Evolutionary conservation across 2,329 filamentous ascomycete species (phyloP).

Genomic region (Aschersonia sp.): DNA sequence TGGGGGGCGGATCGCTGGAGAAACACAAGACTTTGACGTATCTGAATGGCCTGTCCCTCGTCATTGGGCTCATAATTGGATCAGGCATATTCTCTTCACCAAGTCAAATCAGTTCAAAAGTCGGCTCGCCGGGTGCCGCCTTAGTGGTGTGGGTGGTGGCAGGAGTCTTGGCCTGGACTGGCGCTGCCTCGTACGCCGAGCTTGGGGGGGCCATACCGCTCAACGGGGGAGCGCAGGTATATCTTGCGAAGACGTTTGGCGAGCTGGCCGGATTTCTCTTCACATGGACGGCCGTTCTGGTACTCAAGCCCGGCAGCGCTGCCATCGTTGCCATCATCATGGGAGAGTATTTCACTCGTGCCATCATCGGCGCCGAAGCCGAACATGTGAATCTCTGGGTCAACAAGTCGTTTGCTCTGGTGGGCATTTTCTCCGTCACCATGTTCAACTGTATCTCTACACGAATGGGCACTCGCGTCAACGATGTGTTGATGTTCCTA

Average conservation of each 20-base stretch:
- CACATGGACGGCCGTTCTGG: constrained; percentile 88
- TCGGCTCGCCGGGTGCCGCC: constrained; percentile 79
- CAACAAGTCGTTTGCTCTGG: constrained; percentile 73
- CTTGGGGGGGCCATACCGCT: constrained; percentile 89
- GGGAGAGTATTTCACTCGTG: constrained; percentile 89
- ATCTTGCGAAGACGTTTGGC: constrained; percentile 90
- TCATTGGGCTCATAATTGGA: constrained; percentile 88
- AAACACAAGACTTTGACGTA: constrained; percentile 94
- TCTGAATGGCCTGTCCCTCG: constrained; percentile 79
- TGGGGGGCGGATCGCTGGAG: constrained; percentile 71
- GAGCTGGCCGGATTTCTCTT: constrained; percentile 89
- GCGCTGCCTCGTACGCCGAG: constrained; percentile 88
- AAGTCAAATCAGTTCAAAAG: constrained; percentile 80
- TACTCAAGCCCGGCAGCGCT: constrained; percentile 82
- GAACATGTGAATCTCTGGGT: constrained; percentile 73
- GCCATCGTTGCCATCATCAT: constrained; percentile 97
- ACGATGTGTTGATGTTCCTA: constrained; percentile 90
- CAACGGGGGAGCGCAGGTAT: constrained; percentile 88
- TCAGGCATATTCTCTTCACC: constrained; percentile 94
- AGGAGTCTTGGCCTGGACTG: constrained; percentile 90
- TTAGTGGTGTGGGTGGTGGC: constrained; percentile 86
- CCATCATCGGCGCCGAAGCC: constrained; percentile 73
- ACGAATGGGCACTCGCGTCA: constrained; percentile 69
- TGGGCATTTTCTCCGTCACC: constrained; percentile 63
- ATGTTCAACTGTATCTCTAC: constrained; percentile 85